Base-by-base conservation (phyloP, 2,329 filamentous ascomycete species). In the Xylaria sp. region DNA sequence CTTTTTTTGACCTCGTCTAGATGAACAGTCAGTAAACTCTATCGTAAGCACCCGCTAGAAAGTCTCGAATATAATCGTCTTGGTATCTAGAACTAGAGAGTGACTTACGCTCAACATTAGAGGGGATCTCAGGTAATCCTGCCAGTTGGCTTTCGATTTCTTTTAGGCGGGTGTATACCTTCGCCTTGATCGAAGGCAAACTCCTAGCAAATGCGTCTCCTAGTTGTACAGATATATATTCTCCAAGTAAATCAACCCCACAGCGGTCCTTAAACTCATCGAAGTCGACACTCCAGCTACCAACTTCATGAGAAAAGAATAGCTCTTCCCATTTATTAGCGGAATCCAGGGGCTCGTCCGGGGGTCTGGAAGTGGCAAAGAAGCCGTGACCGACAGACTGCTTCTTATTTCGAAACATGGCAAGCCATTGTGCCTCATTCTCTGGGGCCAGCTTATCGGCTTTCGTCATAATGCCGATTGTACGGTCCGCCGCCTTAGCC, bases 401-500 rank as follows among this genome's bases (percentile, higher is more conserved):
- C 1, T 86, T 85, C 1, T 86, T 76, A 0, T 89, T 88, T 0
- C 83, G 81, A 4, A 97, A 83, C 63, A 94, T 90, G 0, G 85
- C 81, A 0, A 87, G 76, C 86, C 91, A 93, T 64, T 90, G 88
- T 0, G 79, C 75, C 0, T 83, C 80, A 0, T 87, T 80, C 1
- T 84, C 82, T 0, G 84, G 84, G 0, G 80, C 76, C 0, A 94
- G 80, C 0, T 91, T 85, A 69, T 97, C 94, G 0, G 94, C 93
- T 74, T 97, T 97, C 0, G 94, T 97, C 18, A 97, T 84, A 0
- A 97, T 91, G 0, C 93, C 93, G 61, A 92, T 84, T 0, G 90
- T 92, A 1, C 90, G 84, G 3, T 82, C 70, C 2, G 86, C 82
- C 0, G 90, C 91, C 1, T 82, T 82, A 1, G 87, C 80, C 48